These are phyloP conservation scores for Cocos nucifera DNA, from an alignment of 176 grass and related monocot species.

Conservation along the genomic window DNA sequence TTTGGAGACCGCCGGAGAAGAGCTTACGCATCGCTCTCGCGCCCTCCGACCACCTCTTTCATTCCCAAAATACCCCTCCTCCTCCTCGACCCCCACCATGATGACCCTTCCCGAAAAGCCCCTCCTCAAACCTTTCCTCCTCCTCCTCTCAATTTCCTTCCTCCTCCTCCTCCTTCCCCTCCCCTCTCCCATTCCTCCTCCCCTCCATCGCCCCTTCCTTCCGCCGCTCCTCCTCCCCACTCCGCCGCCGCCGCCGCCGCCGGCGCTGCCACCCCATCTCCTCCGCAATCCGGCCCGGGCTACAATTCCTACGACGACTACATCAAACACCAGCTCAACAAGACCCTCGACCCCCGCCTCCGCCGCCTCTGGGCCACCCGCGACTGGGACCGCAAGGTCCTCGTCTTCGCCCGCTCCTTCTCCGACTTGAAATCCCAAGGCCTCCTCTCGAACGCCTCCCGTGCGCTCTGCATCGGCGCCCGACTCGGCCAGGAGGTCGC, in stretches of 20 bases:
- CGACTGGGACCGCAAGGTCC: slow-evolving; percentile 76
- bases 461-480: slow-evolving; percentile 71
- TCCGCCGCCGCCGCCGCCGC: not conserved
- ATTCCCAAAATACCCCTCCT: not conserved
- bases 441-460: slow-evolving; percentile 59
- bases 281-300: slow-evolving; percentile 70
- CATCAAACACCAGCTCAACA: slow-evolving; percentile 83
- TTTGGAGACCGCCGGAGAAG: no score
- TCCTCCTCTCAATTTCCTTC: slow-evolving; percentile 1
- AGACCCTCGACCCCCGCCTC: slow-evolving; percentile 83
- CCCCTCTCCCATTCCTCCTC: slow-evolving; percentile 20
- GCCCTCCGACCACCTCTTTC: no score
- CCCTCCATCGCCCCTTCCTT: slow-evolving; percentile 29
- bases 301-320: slow-evolving; percentile 86
- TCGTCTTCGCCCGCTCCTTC: slow-evolving; percentile 58
- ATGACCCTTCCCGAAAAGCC: no score
- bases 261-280: slow-evolving; percentile 13
- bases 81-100: not conserved
- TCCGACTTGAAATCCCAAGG: slow-evolving; percentile 7
- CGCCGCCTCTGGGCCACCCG: slow-evolving; percentile 80
- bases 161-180: slow-evolving; percentile 28
- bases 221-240: slow-evolving; percentile 5
- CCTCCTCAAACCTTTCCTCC: slow-evolving; percentile 18
- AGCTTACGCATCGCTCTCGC: no score
- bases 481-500: slow-evolving; percentile 59